Evolutionary conservation across 192 early-diverging fungal species (phyloP), one percentile per base, ranked within the genome.

Genomic region (Coemansia sp.): DNA sequence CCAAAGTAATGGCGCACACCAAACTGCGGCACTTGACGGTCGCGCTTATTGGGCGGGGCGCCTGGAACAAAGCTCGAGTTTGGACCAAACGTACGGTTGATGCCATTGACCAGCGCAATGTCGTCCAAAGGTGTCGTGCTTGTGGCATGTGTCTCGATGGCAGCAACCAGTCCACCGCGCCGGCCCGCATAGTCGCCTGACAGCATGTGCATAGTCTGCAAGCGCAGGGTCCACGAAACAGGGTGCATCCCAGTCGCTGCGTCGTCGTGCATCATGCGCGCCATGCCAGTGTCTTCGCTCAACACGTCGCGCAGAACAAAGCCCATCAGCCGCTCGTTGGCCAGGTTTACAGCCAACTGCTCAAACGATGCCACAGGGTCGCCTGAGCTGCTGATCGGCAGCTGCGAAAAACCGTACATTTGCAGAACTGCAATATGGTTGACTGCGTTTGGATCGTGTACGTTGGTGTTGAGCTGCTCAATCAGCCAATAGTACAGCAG

Each of bases 401-500:
- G 58, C 43, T 48, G 29, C 32, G 66, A 58, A 69, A 92, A 92
- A 3, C 95, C 92, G 61, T 88, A 86, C 56, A 94, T 73, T 57
- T 97, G 94, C 32, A 94, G 78, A n/a, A 97, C 78, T 11, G 90
- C 94, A 53, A 98, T 85, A 75, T 94, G 95, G 63, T 92, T 94
- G 54, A 84, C 86, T 7, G 84, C 86, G 49, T 82, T 72, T 18
- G 62, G 32, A 45, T 92, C 86, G 22, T 83, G 77, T 19, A 96
- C 74, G 20, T 88, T 87, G 23, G 83, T 83, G 82, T 98, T 98
- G 65, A 96, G 86, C 61, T 90, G 88, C 71, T 96, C 95, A 8
- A 95, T 84, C n/a, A 98, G 69, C 89, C 94, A 97, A 18, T 85
- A 83, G 73, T 95, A 94, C 9, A 96, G 64, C 6, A 96, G 85